Evolutionary conservation across 108 stramenopile species (phyloP).

Genomic region (Skeletonema potamos): DNA sequence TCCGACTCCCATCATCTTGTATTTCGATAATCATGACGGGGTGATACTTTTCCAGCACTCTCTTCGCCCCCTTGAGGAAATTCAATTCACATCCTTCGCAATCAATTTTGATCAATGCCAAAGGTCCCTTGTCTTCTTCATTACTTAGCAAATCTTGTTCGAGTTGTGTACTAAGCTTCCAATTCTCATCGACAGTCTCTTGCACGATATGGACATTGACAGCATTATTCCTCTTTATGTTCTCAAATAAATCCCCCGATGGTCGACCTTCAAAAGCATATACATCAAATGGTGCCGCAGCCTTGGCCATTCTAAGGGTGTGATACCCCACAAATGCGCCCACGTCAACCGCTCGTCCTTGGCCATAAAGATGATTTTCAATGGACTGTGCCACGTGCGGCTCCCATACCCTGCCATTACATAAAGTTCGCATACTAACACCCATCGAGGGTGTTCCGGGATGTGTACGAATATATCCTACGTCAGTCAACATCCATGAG

Average conservation of each 20-base stretch:
- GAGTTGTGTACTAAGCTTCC: slow-evolving; percentile 6
- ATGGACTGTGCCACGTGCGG: slow-evolving; percentile 8
- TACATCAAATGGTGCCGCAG: slow-evolving; percentile 5
- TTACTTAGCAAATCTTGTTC: slow-evolving; percentile 9
- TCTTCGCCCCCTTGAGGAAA: slow-evolving; percentile 8
- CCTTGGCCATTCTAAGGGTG: slow-evolving; percentile 16
- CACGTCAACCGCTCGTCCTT: slow-evolving; percentile 16
- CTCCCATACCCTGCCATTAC: slow-evolving; percentile 6
- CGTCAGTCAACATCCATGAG: slow-evolving; percentile 19
- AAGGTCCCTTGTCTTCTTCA: slow-evolving; percentile 4
- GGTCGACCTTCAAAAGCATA: slow-evolving; percentile 12
- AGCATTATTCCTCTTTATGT: slow-evolving; percentile 15
- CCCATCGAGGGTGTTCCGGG: not conserved
- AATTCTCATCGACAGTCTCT: slow-evolving; percentile 12
- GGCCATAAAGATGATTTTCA: slow-evolving; percentile 2
- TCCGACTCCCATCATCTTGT: slow-evolving; percentile 10
- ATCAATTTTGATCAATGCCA: slow-evolving; percentile 16
- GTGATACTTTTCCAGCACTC: slow-evolving; percentile 5
- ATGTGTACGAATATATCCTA: slow-evolving; percentile 19
- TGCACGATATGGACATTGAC: slow-evolving; percentile 2
- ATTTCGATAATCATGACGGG: slow-evolving; percentile 22
- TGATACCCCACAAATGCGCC: slow-evolving; percentile 19
- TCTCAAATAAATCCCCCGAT: not conserved
- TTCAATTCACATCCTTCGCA: slow-evolving; percentile 15
- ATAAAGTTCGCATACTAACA: slow-evolving; percentile 14